Evolutionary conservation across 805 yeast genomes (phyloP).

Genomic region (Ogataea trehalophila): DNA sequence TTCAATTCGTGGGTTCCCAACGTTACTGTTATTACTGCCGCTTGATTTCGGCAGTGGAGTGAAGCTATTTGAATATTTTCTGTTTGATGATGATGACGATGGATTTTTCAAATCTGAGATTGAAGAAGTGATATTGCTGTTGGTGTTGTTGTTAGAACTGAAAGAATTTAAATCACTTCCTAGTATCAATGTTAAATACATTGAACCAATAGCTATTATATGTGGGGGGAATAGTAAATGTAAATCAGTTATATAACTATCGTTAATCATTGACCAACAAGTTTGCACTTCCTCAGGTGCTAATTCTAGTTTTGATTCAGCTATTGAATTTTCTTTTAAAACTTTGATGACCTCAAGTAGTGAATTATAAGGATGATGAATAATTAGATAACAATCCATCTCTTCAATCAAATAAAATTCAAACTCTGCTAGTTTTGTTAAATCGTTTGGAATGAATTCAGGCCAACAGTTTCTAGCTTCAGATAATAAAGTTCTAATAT

Average conservation of each 20-base stretch:
- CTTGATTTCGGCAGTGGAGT: too few species aligned
- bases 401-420: conserved; percentile 93
- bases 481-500: conserved; percentile 72
- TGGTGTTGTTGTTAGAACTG: background rate
- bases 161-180: conserved; percentile 32
- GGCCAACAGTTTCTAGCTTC: conserved; percentile 95
- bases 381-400: conserved; percentile 62
- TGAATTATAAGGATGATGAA: conserved; percentile 72
- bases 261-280: conserved; percentile 87
- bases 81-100: too few species aligned
- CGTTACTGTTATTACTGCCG: too few species aligned
- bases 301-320: conserved; percentile 24
- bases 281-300: conserved; percentile 71
- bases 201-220: conserved; percentile 72
- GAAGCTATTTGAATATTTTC: too few species aligned
- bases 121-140: background rate
- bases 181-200: conserved; percentile 72
- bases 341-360: conserved; percentile 47
- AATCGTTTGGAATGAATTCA: conserved; percentile 86
- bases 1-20: conserved; percentile 39
- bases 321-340: conserved; percentile 29
- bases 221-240: conserved; percentile 86
- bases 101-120: background rate
- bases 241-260: conserved; percentile 82
- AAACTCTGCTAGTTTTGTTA: conserved; percentile 88